A percentile compares a stretch with the other conserved stretches of the same genome.
phyloP scores from a whole-genome alignment of 441 rosid species.

The Breynia disticha region DNA sequence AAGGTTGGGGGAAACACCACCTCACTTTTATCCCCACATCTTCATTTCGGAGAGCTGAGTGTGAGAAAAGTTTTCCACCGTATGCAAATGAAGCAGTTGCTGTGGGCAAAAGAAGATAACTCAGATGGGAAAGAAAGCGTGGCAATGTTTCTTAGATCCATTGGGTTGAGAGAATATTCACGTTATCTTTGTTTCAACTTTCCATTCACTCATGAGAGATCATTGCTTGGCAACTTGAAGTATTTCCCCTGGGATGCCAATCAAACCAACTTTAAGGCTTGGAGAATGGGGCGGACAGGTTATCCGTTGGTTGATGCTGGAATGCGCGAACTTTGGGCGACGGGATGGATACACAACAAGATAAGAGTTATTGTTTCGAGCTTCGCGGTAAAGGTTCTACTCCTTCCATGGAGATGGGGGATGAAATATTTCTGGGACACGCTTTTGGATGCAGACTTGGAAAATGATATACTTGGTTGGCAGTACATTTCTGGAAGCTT shows the following conservation, averaged over 20 bases:
- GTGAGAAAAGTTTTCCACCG: constrained; percentile 62
- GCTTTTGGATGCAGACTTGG: constrained; percentile 82
- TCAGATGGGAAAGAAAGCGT: constrained; percentile 50
- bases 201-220: constrained; percentile 74
- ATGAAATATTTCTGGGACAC: constrained; percentile 96
- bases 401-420: constrained; percentile 95
- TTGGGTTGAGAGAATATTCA: constrained; percentile 79
- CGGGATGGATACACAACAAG: constrained; percentile 85
- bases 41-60: constrained; percentile 82
- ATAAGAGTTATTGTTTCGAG: constrained; percentile 81
- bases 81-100: constrained; percentile 52
- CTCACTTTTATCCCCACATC: constrained; percentile 74
- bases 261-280: constrained; percentile 55
- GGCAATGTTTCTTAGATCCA: constrained; percentile 53
- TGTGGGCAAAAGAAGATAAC: constrained; percentile 63
- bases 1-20: constrained; percentile 54
- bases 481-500: constrained; percentile 90
- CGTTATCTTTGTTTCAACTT: constrained; percentile 90
- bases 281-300: constrained; percentile 93
- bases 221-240: constrained; percentile 53
- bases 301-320: constrained; percentile 96
- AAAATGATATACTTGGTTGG: constrained; percentile 85
- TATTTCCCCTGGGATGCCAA: constrained; percentile 74
- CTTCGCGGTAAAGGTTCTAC: constrained; percentile 77
- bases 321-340: constrained; percentile 98